Base-by-base conservation (phyloP, 306 rosid genomes). In the Hippophae gyantsensis region DNA sequence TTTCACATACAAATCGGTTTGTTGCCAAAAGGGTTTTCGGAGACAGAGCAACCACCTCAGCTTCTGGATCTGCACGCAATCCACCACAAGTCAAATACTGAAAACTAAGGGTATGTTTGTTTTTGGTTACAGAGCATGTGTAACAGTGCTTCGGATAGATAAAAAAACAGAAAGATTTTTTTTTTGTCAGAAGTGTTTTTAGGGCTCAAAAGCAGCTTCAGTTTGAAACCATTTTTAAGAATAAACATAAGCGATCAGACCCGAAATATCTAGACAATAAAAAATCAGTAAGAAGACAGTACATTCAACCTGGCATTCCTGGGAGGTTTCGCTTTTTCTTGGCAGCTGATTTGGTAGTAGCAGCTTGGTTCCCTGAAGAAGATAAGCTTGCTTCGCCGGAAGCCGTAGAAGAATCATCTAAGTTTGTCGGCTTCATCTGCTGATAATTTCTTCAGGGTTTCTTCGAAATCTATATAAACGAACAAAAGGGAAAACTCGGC, bases 41-140 rank as follows among this genome's bases (percentile, higher is more conserved):
- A 9, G 97, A 90, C 70, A 90, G 66, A 65, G 95, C 86, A 60
- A 90, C 82, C 73, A 90, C 97, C 71, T 90, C 97, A 18, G 97
- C 97, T 42, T 82, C 95, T 57, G 97, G 97, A 86, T 90, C 97
- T 90, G 72, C 13, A 49, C 68, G 4, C 62, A 52, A 13, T 23
- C n/a, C 27, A 47, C 11, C 25, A 49, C 55, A 40, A 50, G 27
- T 13, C 25, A 60, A 45, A 10, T 52, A 51, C 46, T 8, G 64
- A 26, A 26, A 11, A 45, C 25, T 6, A 18, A 18, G 23, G 23
- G 23, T 18, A 18, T 18, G 23, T 18, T 18, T 18, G 23, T 18
- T 18, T 18, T 18, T 18, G 23, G 1, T 18, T 18, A 18, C 23
- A 18, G 23, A 18, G 23, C 23, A 18, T 18, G 23, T 18, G 23